Base-by-base conservation (phyloP, 192 early-diverging fungal genomes). In the Backusella tarrabulga region DNA sequence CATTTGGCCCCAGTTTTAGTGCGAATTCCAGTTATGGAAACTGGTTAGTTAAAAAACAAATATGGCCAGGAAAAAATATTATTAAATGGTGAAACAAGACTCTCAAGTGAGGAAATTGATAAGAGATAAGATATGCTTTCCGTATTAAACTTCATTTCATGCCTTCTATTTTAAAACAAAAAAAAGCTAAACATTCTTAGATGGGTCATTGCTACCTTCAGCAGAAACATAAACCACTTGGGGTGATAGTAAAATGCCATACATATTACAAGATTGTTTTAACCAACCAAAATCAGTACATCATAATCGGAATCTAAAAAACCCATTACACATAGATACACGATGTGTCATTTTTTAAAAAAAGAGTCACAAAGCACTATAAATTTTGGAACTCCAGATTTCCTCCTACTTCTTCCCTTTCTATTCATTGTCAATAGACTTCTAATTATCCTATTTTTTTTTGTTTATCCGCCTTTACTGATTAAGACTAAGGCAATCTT, bases 381-480 rank as follows among this genome's bases (percentile, higher is more conserved):
- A 70, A 70, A 70, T 38, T 29, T 63, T 63, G 56, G 9, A 63
- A 2, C 21, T 4, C 7, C 23, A 63, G 9, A 63, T 63, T 63
- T 63, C 21, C 12, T 63, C 56, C 21, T 56, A 21, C 1, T 32
- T 26, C 54, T 32, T 60, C 56, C 29, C n/a, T 63, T 63, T 63
- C 56, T 29, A 63, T 36, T 70, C 68, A 70, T 69, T 69, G 35
- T 70, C 68, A 23, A 42, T 41, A 35, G 32, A 70, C 68, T 41
- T 70, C 36, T 50, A 60, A 23, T 60, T 26, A 21, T 19, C 23
- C 21, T 54, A 21, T 63, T 29, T 29, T 63, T 29, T 29, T 21
- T 12, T 29, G 19, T 29, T 23, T 26, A 23, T 14, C 23, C 23
- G 23, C 56, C 26, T 63, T 29, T 63, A 63, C 12, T 63, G 56